Conservation (phyloP, 352 stramenopile genomes). For the Pythium phragmitis region DNA sequence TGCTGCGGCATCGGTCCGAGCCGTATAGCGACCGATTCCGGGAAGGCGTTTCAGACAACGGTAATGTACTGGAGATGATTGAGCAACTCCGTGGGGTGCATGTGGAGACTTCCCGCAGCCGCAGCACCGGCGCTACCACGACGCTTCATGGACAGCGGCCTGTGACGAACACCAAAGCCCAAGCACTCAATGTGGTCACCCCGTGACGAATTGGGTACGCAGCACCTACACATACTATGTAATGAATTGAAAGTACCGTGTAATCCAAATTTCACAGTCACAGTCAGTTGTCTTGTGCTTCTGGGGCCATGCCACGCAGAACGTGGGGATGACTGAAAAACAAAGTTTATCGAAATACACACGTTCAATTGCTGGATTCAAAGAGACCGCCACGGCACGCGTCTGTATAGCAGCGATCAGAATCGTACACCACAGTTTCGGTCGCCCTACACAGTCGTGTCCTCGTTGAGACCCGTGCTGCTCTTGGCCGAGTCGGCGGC, state of each 20-base stretch:
- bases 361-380: slow-evolving; percentile 1
- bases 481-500: slow-evolving; percentile 34
- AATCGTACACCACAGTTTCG: slow-evolving; percentile 4
- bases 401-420: slow-evolving; percentile 4
- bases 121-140: not conserved
- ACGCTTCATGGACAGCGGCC: not conserved
- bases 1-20: slow-evolving; percentile 18
- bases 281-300: no score
- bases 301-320: no score
- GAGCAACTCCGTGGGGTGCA: slow-evolving; percentile 1
- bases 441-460: slow-evolving; percentile 21
- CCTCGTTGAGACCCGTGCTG: slow-evolving; percentile 25
- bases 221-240: no score
- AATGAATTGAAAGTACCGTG: not conserved
- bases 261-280: not conserved
- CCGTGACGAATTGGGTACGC: not conserved
- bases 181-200: not conserved
- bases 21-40: slow-evolving; percentile 13
- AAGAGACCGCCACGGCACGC: not conserved
- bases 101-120: not conserved
- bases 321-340: not conserved
- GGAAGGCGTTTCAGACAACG: slow-evolving; percentile 6
- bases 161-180: not conserved
- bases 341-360: slow-evolving; percentile 1
- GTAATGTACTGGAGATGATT: slow-evolving; percentile 16